phyloP scores from a whole-genome alignment of 2,329 filamentous ascomycete species.

The Chaetothyriales sp. region DNA sequence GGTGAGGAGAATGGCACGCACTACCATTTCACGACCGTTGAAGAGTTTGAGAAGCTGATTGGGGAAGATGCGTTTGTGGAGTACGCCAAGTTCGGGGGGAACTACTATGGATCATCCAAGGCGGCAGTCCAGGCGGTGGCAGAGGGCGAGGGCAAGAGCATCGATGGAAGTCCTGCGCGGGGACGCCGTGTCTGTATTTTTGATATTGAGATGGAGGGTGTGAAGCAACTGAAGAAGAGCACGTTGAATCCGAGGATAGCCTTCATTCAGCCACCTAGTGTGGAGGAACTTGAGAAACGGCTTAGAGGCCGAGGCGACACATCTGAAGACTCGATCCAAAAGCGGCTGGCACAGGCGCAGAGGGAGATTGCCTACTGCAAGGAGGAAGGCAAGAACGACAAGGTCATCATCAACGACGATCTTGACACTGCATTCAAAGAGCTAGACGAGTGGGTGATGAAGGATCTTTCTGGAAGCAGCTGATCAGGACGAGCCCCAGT shows the following conservation, averaged over 20 bases:
- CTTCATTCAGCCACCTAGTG: slow-evolving; percentile 67
- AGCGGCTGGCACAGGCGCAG: slow-evolving; percentile 55
- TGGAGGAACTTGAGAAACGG: slow-evolving; percentile 58
- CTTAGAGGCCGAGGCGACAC: slow-evolving; percentile 66
- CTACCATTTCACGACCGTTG: slow-evolving; percentile 62
- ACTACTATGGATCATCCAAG: slow-evolving; percentile 74
- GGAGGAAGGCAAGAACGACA: slow-evolving; percentile 50
- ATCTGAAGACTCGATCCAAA: slow-evolving; percentile 53
- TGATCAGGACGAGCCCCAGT: neutral
- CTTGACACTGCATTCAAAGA: slow-evolving; percentile 41
- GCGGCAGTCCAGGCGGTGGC: slow-evolving; percentile 62
- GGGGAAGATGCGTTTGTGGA: slow-evolving; percentile 65
- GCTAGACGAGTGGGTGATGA: slow-evolving; percentile 38
- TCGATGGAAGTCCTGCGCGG: slow-evolving; percentile 24
- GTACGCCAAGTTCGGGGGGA: slow-evolving; percentile 70
- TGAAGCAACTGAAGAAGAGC: slow-evolving; percentile 78
- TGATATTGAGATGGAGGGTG: slow-evolving; percentile 95
- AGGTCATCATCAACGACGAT: slow-evolving; percentile 52
- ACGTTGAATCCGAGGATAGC: slow-evolving; percentile 62
- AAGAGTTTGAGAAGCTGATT: slow-evolving; percentile 53
- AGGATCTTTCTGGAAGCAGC: slow-evolving; percentile 7
- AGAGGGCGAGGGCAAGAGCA: slow-evolving; percentile 38
- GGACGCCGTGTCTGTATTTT: slow-evolving; percentile 64
- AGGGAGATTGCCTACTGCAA: slow-evolving; percentile 60
- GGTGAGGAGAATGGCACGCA: slow-evolving; percentile 63